These are phyloP conservation scores for Boletus tylopilopsis DNA, from an alignment of 768 basidiomycete genomes.

Conservation along the genomic window DNA sequence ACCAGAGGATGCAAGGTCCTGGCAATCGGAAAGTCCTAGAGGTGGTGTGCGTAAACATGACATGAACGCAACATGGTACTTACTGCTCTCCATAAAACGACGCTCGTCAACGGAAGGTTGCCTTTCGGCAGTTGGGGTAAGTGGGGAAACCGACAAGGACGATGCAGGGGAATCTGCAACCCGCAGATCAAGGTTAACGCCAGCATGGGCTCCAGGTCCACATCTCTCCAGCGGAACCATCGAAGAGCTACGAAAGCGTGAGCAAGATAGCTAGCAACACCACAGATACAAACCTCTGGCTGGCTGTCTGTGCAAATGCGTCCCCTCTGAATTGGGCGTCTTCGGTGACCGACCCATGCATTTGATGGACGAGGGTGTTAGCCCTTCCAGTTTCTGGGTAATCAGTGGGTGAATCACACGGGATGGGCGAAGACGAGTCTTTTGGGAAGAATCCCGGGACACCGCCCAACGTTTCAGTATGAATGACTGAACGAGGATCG, in stretches of 20 bases:
- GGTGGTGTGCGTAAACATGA: neutral
- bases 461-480: no score
- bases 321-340: neutral
- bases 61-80: neutral
- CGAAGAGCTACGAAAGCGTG: neutral
- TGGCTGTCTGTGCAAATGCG: neutral
- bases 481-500: no score
- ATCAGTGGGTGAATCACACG: no score
- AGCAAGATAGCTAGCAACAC: neutral
- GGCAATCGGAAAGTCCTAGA: neutral
- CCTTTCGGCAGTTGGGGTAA: neutral
- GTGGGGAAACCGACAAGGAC: neutral
- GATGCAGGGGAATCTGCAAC: neutral
- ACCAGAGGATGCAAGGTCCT: neutral
- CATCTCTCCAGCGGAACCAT: neutral
- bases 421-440: no score
- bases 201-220: no score
- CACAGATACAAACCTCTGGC: neutral
- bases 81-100: neutral
- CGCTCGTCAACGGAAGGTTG: neutral
- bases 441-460: no score
- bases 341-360: no score
- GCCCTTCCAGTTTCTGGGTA: no score
- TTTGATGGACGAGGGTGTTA: no score
- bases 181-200: neutral